phyloP scores from a whole-genome alignment of 2,329 filamentous ascomycete species.

The Didymella arachidicola region DNA sequence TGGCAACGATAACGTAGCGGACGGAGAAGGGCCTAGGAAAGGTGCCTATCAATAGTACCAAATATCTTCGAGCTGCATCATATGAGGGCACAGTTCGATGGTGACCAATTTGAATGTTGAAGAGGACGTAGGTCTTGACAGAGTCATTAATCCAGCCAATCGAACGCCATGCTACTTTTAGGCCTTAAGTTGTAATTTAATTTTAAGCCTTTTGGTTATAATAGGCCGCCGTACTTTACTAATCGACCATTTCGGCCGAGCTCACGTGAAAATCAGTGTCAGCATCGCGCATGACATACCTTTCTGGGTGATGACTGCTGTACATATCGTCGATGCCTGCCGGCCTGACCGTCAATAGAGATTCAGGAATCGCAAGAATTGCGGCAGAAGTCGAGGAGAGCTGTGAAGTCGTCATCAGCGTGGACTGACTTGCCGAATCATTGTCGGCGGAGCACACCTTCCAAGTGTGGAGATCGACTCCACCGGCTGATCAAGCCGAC shows the following conservation, averaged over 20 bases:
- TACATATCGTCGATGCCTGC: conserved; percentile 6
- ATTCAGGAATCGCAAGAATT: background rate
- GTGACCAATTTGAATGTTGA: too few relatives aligned
- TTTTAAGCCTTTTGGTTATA: too few relatives aligned
- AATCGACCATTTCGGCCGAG: conserved; percentile 12
- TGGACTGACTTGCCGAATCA: conserved; percentile 7
- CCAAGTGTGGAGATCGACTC: conserved; percentile 6
- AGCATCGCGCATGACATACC: conserved; percentile 4
- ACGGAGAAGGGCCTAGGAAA: background rate
- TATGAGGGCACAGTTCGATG: too few relatives aligned
- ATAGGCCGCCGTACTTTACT: background rate
- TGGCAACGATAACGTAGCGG: conserved; percentile 22
- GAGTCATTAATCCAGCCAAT: too few relatives aligned
- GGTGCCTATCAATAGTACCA: background rate
- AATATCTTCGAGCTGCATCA: too few relatives aligned
- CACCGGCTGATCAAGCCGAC: conserved; percentile 14
- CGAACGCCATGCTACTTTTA: too few relatives aligned
- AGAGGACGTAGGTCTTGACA: too few relatives aligned
- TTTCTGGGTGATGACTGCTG: background rate
- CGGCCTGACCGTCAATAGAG: background rate
- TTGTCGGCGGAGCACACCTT: conserved; percentile 1
- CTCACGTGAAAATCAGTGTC: conserved; percentile 16
- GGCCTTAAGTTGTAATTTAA: too few relatives aligned
- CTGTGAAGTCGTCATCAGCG: background rate
- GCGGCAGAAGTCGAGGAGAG: background rate